Percentiles rank a stretch among this genome's conserved stretches.
Evolutionary conservation across 148 eudicot species (phyloP).

Genomic region (Rhododendron ovatum): DNA sequence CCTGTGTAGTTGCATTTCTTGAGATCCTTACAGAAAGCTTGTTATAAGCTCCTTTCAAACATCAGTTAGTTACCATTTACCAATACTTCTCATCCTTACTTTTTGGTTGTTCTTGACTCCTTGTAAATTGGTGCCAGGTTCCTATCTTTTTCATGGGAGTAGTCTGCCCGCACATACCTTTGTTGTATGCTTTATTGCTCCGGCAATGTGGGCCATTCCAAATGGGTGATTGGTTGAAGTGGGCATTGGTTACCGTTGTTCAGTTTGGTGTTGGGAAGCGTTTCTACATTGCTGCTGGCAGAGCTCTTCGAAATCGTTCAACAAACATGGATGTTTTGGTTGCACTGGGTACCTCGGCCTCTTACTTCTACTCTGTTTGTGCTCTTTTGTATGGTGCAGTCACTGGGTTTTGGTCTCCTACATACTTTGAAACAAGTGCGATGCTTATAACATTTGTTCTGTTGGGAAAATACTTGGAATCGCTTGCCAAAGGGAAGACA

Average conservation of each 20-base stretch:
- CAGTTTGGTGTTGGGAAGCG: constrained; percentile 96
- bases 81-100: background rate
- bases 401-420: constrained; percentile 91
- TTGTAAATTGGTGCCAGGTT: constrained; percentile 44
- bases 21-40: constrained; percentile 6
- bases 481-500: constrained; percentile 91
- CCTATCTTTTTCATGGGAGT: constrained; percentile 74
- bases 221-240: constrained; percentile 97
- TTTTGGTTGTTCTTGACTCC: constrained; percentile 8
- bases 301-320: constrained; percentile 87
- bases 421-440: constrained; percentile 95
- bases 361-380: constrained; percentile 85
- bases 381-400: constrained; percentile 87
- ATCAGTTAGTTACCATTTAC: background rate
- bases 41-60: background rate
- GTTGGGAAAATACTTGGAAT: constrained; percentile 89
- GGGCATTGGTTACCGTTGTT: constrained; percentile 71
- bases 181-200: constrained; percentile 76
- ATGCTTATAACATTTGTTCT: constrained; percentile 95
- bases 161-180: constrained; percentile 81
- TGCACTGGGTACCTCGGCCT: constrained; percentile 92
- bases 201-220: constrained; percentile 87
- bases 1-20: background rate
- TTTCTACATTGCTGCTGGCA: constrained; percentile 86
- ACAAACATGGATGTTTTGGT: constrained; percentile 99